Conservation (phyloP, 225 moss, liverwort and hornwort species). For the Marchantia paleacea region DNA sequence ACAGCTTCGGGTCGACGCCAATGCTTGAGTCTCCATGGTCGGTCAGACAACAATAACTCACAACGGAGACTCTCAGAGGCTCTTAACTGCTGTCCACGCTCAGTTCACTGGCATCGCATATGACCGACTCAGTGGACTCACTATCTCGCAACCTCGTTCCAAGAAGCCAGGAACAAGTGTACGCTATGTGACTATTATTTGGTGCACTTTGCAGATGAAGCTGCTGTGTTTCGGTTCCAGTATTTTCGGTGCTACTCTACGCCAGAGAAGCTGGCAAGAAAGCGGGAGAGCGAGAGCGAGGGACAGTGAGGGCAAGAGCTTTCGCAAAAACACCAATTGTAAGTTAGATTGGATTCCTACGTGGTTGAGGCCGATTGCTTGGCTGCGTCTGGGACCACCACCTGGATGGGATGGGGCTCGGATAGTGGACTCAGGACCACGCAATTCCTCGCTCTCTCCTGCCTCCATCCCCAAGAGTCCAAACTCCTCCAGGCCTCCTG, state of each 20-base stretch:
- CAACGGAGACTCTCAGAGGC: not conserved
- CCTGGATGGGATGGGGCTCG: not conserved
- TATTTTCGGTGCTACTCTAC: not conserved
- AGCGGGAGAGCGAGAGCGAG: not conserved
- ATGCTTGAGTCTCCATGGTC: constrained; percentile 33
- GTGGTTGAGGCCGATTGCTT: constrained; percentile 29
- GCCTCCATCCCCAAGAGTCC: too few species aligned
- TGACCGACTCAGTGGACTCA: not conserved
- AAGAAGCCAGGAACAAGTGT: too few species aligned
- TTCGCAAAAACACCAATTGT: not conserved
- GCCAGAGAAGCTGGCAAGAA: not conserved
- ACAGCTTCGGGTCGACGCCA: constrained; percentile 20
- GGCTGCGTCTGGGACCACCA: constrained; percentile 15
- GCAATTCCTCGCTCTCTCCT: constrained; percentile 1
- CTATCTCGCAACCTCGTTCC: not conserved
- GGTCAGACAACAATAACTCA: not conserved
- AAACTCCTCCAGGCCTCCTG: not conserved
- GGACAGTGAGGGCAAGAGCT: not conserved
- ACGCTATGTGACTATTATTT: not conserved
- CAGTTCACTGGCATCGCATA: not conserved
- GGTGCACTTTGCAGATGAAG: not conserved
- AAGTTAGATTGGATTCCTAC: constrained; percentile 7
- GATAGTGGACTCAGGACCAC: constrained; percentile 29
- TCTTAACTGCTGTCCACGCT: not conserved
- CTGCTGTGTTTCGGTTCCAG: not conserved